Conservation (phyloP, 257 asterid species). For the Gentiana macrophylla region DNA sequence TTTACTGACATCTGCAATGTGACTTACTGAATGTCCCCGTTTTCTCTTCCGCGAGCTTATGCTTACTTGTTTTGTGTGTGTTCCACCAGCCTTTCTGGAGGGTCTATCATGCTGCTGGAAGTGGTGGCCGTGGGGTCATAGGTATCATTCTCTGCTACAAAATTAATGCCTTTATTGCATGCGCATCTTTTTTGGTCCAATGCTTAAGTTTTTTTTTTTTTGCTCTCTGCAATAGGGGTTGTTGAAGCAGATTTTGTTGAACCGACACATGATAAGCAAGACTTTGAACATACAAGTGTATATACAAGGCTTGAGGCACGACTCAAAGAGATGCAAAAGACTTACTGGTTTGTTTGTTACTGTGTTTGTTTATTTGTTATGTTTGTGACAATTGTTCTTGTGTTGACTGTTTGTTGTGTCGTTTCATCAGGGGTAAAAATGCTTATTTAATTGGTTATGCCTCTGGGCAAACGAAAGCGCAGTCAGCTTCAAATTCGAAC, state of each 20-base stretch:
- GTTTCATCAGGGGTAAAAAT: slow-evolving; percentile 45
- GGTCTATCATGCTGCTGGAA: slow-evolving; percentile 95
- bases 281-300: slow-evolving; percentile 89
- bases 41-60: no score
- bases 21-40: no score
- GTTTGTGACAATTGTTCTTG: slow-evolving; percentile 1
- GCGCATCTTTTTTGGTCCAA: slow-evolving; percentile 6
- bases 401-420: slow-evolving; percentile 7
- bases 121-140: slow-evolving; percentile 99
- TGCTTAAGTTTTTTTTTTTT: slow-evolving; percentile 5
- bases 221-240: slow-evolving; percentile 40
- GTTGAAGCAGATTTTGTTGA: slow-evolving; percentile 97
- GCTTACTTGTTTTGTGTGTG: no score
- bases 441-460: slow-evolving; percentile 93
- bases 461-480: slow-evolving; percentile 37
- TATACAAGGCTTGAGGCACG: slow-evolving; percentile 75
- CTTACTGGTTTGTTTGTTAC: slow-evolving; percentile 59
- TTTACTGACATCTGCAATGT: not conserved
- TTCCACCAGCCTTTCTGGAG: slow-evolving; percentile 79
- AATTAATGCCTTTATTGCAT: no score
- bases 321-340: slow-evolving; percentile 65
- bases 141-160: slow-evolving; percentile 26
- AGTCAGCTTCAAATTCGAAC: no score
- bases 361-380: slow-evolving; percentile 6
- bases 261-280: slow-evolving; percentile 99